Evolutionary conservation across 176 grass and related monocot species (phyloP).

Genomic region (Eragrostis nindensis): DNA sequence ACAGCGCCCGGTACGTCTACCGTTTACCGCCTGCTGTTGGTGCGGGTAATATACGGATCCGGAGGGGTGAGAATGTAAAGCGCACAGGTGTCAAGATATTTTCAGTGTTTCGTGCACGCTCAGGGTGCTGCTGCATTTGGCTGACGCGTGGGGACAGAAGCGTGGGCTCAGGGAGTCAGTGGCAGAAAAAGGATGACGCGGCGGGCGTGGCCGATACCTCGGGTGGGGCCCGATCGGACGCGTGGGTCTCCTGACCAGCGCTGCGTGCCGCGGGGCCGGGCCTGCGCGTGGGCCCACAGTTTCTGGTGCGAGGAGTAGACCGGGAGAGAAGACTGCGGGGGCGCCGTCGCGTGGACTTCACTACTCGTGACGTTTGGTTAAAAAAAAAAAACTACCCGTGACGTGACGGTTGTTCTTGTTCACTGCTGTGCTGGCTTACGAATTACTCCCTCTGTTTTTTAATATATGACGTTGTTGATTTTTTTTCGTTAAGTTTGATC

Average conservation of each 20-base stretch:
- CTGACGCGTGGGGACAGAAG: background rate
- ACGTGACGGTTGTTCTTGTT: too few species aligned
- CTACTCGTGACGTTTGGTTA: background rate
- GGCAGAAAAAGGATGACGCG: background rate
- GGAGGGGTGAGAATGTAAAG: background rate
- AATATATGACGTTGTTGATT: too few species aligned
- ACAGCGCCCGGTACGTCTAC: background rate
- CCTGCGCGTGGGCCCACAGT: background rate
- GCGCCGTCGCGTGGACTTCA: background rate
- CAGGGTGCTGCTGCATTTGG: fast-evolving
- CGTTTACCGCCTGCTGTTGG: background rate
- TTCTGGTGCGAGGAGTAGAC: background rate
- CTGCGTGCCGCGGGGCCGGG: background rate
- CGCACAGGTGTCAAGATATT: background rate
- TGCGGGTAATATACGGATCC: background rate
- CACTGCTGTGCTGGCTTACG: too few species aligned
- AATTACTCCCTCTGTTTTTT: too few species aligned
- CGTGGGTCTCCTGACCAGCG: background rate
- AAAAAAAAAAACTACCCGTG: too few species aligned
- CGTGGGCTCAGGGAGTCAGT: background rate
- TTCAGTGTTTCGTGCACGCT: background rate
- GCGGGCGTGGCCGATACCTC: too few species aligned
- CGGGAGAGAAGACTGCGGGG: background rate
- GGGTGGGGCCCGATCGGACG: background rate
- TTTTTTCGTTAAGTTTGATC: too few species aligned